Base-by-base conservation (phyloP, 495 filamentous ascomycete species). In the Tetracladium setigerum region DNA sequence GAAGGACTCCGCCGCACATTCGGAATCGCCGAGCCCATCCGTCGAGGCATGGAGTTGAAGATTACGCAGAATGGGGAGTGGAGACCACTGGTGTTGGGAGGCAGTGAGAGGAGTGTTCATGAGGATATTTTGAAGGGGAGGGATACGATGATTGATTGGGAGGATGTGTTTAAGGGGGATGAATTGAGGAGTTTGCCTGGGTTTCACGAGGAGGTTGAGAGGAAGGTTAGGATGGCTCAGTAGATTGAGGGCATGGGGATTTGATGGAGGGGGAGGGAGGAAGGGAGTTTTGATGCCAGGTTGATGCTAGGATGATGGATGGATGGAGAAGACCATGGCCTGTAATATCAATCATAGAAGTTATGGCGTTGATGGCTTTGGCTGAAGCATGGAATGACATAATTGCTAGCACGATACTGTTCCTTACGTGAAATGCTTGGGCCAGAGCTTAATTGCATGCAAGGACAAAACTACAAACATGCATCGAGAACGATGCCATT, bases 141-240 rank as follows among this genome's bases (percentile, higher is more conserved):
- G 60, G 89, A 95, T 68, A 59, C 69, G 16, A 81, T 77, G 58
- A 68, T 89, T 61, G 75, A 69, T 9, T 96, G 90, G 90, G 90
- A 96, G 78, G 90, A 95, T 76, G 80, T 98, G 17, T 98, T 82
- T 65, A 78, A 65, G 12, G 81, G 82, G 57, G 68, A 87, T 71
- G 86, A 77, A 67, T 77, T 64, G 69, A 79, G 82, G 50, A 76
- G 79, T 48, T 63, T 76, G 13, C 78, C 84, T 27, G 67, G 79
- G 42, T 82, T 95, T 62, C 89, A 95, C 49, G 80, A 84, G 51
- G 91, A 97, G 79, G 90, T 96, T 83, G 91, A 97, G 82, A 74
- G 79, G 67, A 83, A 86, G 70, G 62, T 95, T 64, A 73, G 74
- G 67, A 86, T 89, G 82, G 77, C 78, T 47, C 82, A 73, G 70